Percentiles rank a stretch among this genome's conserved stretches.
Conservation (phyloP, 768 basidiomycete genomes). For the Ramaria sp. region DNA sequence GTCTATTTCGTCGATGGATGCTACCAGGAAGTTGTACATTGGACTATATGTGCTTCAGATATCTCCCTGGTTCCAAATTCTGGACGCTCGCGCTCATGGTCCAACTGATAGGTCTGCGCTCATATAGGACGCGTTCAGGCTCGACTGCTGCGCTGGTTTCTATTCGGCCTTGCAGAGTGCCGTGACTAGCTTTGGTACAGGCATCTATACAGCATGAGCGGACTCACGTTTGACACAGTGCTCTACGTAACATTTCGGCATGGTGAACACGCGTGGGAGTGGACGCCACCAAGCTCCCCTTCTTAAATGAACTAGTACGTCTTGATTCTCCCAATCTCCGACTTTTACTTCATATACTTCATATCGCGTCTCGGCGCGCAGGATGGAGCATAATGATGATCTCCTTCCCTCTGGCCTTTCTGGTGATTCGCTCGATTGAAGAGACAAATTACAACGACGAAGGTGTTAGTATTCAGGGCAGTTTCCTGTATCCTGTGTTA, state of each 20-base stretch:
- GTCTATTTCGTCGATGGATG: slow-evolving; percentile 26
- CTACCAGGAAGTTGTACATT: slow-evolving; percentile 16
- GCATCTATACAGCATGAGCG: neutral
- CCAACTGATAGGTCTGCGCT: slow-evolving; percentile 25
- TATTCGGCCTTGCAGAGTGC: slow-evolving; percentile 26
- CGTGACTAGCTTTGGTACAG: neutral
- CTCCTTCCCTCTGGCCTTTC: slow-evolving; percentile 24
- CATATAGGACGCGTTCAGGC: slow-evolving; percentile 33
- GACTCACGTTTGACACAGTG: slow-evolving; percentile 13
- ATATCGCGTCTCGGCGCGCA: slow-evolving; percentile 15
- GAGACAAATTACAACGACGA: slow-evolving; percentile 29
- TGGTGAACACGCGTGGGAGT: too few species aligned
- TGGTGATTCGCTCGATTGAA: slow-evolving; percentile 26
- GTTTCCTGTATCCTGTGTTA: neutral
- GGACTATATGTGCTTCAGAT: slow-evolving; percentile 1
- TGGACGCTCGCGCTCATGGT: neutral
- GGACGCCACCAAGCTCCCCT: slow-evolving; percentile 33
- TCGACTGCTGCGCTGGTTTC: slow-evolving; percentile 33
- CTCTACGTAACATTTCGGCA: slow-evolving; percentile 30
- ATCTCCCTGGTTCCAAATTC: too few species aligned
- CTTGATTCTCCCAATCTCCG: neutral
- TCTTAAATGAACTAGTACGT: slow-evolving; percentile 28
- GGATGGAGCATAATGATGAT: slow-evolving; percentile 26
- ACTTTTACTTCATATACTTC: neutral
- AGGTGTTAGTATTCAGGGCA: slow-evolving; percentile 8